Evolutionary conservation across 805 yeast species (phyloP).

Genomic region (Candida jianshihensis): DNA sequence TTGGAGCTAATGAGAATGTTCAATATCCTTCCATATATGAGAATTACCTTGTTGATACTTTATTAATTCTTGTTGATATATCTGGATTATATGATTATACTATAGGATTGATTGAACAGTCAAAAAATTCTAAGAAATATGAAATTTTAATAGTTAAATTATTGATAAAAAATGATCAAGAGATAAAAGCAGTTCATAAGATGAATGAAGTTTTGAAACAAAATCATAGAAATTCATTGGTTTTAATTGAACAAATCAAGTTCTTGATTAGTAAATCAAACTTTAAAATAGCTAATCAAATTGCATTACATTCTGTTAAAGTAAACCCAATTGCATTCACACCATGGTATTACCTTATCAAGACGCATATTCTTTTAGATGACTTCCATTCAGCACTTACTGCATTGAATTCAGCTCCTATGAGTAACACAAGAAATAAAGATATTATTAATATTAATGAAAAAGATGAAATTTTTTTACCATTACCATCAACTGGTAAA

Average conservation of each 20-base stretch:
- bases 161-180: constrained; percentile 26
- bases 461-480: constrained; percentile 38
- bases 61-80: constrained; percentile 39
- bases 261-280: constrained; percentile 50
- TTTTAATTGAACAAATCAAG: constrained; percentile 42
- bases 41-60: constrained; percentile 70
- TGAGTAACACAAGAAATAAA: constrained; percentile 36
- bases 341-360: constrained; percentile 61
- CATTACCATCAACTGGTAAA: constrained; percentile 49
- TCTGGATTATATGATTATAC: constrained; percentile 34
- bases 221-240: constrained; percentile 15
- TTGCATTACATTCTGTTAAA: constrained; percentile 55
- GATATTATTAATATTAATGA: constrained; percentile 39
- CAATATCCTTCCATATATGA: constrained; percentile 59
- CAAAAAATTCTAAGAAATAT: constrained; percentile 14
- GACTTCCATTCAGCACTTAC: constrained; percentile 56
- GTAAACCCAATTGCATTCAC: constrained; percentile 72
- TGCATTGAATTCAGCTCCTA: constrained; percentile 70
- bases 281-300: constrained; percentile 47
- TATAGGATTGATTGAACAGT: constrained; percentile 27
- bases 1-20: constrained; percentile 59
- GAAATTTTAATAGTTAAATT: constrained; percentile 25
- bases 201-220: constrained; percentile 22
- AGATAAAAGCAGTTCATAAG: constrained; percentile 27
- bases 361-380: constrained; percentile 48